Base-by-base conservation (phyloP, 768 basidiomycete genomes). In the Auricularia cornea region DNA sequence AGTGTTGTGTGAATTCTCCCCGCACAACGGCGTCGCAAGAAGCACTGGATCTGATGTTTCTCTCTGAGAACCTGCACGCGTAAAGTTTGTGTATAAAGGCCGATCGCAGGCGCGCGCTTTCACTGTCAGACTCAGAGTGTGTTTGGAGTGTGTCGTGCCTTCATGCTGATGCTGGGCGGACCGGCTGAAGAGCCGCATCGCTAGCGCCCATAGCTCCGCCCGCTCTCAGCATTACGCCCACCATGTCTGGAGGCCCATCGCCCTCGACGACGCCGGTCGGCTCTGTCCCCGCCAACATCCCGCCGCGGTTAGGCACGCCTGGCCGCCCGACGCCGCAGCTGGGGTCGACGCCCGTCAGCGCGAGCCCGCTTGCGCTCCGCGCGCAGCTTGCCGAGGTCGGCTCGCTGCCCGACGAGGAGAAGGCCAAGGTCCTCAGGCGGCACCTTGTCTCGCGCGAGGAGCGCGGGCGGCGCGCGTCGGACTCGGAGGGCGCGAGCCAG, bases 361-460 rank as follows among this genome's bases (percentile, higher is more conserved):
- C 26, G 28, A 57, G 54, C 30, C 54, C 54, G 30, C 28, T 57
- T 16, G 54, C 54, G 54, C 20, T 23, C 11, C 54, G 54, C 0
- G 54, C 16, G 4, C 54, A 31, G 30, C 26, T 26, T 28, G 54
- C 30, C 6, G 54, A 57, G 10, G 54, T 89, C 16, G 87, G 89
- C 26, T 83, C 80, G 29, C 75, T 93, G 30, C 81, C 89, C 0
- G 88, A 89, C 26, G 90, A 92, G 66, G 91, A 94, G 70, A 97
- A 93, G 76, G 87, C 87, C 2, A 84, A 83, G 69, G 84, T 97
- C 1, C 75, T 98, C 20, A 78, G 88, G 59, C 82, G 85, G 62
- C 94, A 97, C 75, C 80, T 98, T 20, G 87, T 94, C 12, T 82
- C 85, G 8, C 84, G 83, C 31, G 84, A 89, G 54, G 88, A 92